Base-by-base conservation (phyloP, 2,329 filamentous ascomycete species). In the Oidium heveae region DNA sequence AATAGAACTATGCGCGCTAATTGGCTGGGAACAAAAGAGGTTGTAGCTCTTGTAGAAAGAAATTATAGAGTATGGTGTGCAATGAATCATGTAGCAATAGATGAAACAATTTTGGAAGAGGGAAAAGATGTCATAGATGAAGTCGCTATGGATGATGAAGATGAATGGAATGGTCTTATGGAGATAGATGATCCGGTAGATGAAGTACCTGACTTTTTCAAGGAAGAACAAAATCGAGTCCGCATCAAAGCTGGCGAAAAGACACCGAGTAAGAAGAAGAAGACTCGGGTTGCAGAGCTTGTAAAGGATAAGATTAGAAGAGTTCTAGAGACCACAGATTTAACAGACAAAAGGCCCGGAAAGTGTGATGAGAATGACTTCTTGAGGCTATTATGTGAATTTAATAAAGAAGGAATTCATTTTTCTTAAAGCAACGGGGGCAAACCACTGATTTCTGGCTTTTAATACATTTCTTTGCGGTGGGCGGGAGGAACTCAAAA, bases 311-410 rank as follows among this genome's bases (percentile, higher is more conserved):
- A 96, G 70, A 82, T 96, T 47, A 74, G 82, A 62, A 85, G 82
- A 65, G 86, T 95, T 20, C 72, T 96, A 20, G 82, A 89, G 64
- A 77, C 82, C 59, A 94, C 88, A 0, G 76, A 79, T 51, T 72
- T 96, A 54, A 82, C 80, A 2, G 86, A 94, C 57, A 86, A 84
- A 70, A 74, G 89, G 59, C 77, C 88, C 12, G 76, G 86, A 57
- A 81, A 91, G 71, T 93, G 87, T 63, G 87, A 95, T 63, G 86
- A 96, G 69, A 88, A 84, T 54, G 88, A 94, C 63, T 96, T 95
- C 65, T 69, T 98, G 65, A 81, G 80, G 61, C 67, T 95, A 59
- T 68, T 94, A 41, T 74, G 72, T 60, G 82, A 84, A 1, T 94
- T 95, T 68, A 94, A 95, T 66, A 78, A 86, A 60, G 86, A 94